Conservation (phyloP, 805 yeast genomes). For the Scheffersomyces spartinae region DNA sequence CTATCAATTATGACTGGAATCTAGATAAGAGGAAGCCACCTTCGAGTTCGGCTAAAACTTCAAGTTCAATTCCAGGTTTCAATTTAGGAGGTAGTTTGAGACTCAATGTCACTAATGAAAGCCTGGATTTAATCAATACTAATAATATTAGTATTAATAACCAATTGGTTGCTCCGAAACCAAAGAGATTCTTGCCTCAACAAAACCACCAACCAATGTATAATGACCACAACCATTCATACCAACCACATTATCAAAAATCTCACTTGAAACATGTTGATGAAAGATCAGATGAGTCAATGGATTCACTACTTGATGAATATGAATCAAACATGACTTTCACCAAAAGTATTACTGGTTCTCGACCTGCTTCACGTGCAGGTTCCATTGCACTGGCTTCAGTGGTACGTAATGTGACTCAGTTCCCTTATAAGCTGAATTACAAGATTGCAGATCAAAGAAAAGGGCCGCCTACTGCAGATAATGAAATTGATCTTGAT, state of each 20-base stretch:
- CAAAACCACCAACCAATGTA: too few species aligned
- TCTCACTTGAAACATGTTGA: conserved; percentile 2
- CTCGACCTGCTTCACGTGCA: conserved; percentile 16
- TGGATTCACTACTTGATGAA: conserved; percentile 33
- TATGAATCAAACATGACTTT: conserved; percentile 30
- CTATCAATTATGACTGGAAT: too few species aligned
- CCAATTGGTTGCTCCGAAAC: too few species aligned
- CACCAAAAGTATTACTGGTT: conserved; percentile 12
- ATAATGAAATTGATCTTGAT: conserved; percentile 7
- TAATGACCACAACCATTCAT: too few species aligned
- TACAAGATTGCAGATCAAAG: too few species aligned
- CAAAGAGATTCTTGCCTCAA: too few species aligned
- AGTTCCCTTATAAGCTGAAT: conserved; percentile 1
- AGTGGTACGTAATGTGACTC: conserved; percentile 2
- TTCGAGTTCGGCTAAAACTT: not conserved
- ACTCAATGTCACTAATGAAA: too few species aligned
- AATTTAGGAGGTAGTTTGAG: too few species aligned
- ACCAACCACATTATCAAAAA: not conserved
- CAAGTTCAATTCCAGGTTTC: too few species aligned
- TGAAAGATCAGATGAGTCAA: conserved; percentile 12
- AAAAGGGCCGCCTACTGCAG: too few species aligned
- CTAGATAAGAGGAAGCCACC: too few species aligned
- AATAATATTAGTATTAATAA: not conserved
- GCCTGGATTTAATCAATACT: not conserved
- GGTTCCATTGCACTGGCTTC: conserved; percentile 14